Conservation (phyloP, 2,329 filamentous ascomycete genomes). For the Trichothecium sympodiale region DNA sequence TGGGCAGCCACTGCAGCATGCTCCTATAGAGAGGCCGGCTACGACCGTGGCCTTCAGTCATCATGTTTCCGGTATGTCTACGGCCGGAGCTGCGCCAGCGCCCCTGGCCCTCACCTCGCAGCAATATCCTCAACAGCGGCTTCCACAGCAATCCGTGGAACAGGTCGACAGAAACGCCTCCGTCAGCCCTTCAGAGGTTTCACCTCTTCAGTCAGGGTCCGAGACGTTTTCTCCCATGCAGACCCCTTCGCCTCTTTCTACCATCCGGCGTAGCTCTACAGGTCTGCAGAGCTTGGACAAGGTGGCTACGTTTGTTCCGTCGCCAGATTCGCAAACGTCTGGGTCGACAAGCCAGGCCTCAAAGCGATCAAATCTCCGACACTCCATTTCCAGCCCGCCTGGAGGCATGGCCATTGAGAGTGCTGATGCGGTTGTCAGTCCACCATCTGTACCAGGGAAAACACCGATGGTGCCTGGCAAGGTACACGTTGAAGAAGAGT, state of each 20-base stretch:
- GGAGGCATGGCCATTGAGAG: too few species aligned
- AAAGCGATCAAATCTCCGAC: slow-evolving; percentile 1
- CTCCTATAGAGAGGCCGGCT: not conserved
- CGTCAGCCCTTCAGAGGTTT: slow-evolving; percentile 13
- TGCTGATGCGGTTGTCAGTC: not conserved
- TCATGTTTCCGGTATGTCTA: too few species aligned
- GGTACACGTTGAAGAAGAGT: not conserved
- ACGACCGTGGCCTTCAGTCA: not conserved
- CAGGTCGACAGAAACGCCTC: slow-evolving; percentile 4
- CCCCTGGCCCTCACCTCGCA: slow-evolving; percentile 1
- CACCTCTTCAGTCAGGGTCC: slow-evolving; percentile 14
- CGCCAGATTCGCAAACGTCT: slow-evolving; percentile 12
- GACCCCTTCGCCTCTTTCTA: slow-evolving; percentile 18
- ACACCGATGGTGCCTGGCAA: not conserved
- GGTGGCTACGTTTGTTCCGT: slow-evolving; percentile 10
- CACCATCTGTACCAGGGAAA: not conserved
- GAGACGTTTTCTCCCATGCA: slow-evolving; percentile 11
- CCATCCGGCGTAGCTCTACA: slow-evolving; percentile 12
- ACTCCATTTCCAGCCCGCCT: not conserved
- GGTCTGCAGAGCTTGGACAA: slow-evolving; percentile 5
- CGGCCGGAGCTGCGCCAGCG: not conserved
- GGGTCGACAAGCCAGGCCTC: slow-evolving; percentile 6
- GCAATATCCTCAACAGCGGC: slow-evolving; percentile 7
- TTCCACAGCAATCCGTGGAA: slow-evolving; percentile 11
- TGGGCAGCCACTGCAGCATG: not conserved